Percentiles rank a stretch among this genome's conserved stretches.
phyloP scores from a whole-genome alignment of 805 yeast genomes.

The Hanseniaspora valbyensis region DNA sequence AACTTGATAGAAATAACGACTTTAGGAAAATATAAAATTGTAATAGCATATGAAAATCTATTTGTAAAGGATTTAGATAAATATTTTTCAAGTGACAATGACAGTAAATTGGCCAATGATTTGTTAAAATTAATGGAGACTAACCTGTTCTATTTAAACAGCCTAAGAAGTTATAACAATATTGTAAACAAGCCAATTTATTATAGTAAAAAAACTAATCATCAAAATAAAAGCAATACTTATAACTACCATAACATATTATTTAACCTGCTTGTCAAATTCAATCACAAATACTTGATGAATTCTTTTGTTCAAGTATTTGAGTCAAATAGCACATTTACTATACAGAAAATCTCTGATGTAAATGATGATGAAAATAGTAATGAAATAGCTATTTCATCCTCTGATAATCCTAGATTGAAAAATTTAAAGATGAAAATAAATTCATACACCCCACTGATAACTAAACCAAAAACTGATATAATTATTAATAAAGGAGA shows the following conservation, averaged over 20 bases:
- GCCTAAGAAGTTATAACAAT: conserved; percentile 5
- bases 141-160: conserved; percentile 1
- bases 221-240: not conserved
- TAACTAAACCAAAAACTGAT: not conserved
- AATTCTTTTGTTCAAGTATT: not conserved
- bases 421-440: conserved; percentile 1
- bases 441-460: not conserved
- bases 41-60: not conserved
- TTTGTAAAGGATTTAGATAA: not conserved
- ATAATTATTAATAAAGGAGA: not conserved
- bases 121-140: not conserved
- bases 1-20: not conserved
- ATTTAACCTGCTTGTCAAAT: not conserved
- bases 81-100: not conserved
- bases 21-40: not conserved
- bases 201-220: not conserved
- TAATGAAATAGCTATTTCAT: not conserved
- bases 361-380: not conserved
- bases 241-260: conserved; percentile 1
- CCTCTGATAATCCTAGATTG: not conserved
- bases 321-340: not conserved
- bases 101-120: not conserved
- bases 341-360: not conserved
- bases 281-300: conserved; percentile 6
- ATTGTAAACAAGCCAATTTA: conserved; percentile 1